Evolutionary conservation across 306 rosid genomes (phyloP).

Genomic region (Rosa rugosa): DNA sequence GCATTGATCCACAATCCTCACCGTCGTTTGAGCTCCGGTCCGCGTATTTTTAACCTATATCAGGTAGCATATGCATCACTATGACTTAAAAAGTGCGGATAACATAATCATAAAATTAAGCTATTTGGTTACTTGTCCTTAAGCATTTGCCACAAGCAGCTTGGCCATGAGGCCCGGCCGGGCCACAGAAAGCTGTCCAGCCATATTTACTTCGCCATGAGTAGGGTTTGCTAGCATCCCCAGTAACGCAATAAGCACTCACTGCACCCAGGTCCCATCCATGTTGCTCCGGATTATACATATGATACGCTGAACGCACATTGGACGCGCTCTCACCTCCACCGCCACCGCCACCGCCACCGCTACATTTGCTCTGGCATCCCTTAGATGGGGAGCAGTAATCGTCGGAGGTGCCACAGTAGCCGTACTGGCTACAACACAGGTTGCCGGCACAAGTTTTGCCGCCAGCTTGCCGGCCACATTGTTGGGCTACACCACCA

Average conservation of each 20-base stretch:
- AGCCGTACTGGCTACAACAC: slow-evolving; percentile 68
- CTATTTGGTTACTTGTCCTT: slow-evolving; percentile 29
- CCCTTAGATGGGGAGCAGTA: slow-evolving; percentile 38
- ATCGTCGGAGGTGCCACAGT: slow-evolving; percentile 47
- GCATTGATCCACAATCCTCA: slow-evolving; percentile 65
- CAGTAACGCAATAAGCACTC: slow-evolving; percentile 58
- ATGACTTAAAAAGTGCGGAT: background rate
- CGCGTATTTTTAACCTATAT: slow-evolving; percentile 54
- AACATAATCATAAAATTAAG: background rate
- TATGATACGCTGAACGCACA: slow-evolving; percentile 28
- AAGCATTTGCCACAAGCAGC: slow-evolving; percentile 63
- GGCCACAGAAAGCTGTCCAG: slow-evolving; percentile 73
- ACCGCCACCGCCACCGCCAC: too few species aligned
- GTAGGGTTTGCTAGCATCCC: slow-evolving; percentile 59
- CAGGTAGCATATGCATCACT: background rate
- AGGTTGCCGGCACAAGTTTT: slow-evolving; percentile 35
- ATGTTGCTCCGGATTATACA: slow-evolving; percentile 34
- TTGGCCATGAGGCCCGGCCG: slow-evolving; percentile 48
- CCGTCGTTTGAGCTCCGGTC: slow-evolving; percentile 35
- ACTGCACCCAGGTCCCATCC: slow-evolving; percentile 32
- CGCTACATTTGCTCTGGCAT: too few species aligned
- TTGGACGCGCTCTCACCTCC: slow-evolving; percentile 3
- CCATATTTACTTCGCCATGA: slow-evolving; percentile 71
- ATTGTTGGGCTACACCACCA: slow-evolving; percentile 34
- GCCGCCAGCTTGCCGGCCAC: slow-evolving; percentile 55